Conservation (phyloP, 805 yeast genomes). For the Candida insectorum region DNA sequence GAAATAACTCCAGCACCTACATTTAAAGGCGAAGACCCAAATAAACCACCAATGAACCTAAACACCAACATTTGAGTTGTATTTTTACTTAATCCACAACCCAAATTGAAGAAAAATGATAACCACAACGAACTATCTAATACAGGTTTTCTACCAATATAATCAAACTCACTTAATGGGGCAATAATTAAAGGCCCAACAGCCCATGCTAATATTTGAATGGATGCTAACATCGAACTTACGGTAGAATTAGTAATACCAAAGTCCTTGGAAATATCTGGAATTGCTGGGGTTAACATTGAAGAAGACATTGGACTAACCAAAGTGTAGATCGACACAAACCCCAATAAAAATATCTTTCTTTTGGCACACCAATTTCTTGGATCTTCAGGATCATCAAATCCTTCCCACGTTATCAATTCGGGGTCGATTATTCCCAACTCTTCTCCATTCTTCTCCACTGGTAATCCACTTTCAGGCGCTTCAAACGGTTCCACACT, state of each 20-base stretch:
- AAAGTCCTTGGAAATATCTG: conserved; percentile 44
- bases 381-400: conserved; percentile 60
- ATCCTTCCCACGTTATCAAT: conserved; percentile 64
- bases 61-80: conserved; percentile 59
- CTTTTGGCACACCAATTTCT: conserved; percentile 50
- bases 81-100: conserved; percentile 58
- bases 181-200: conserved; percentile 63
- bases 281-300: conserved; percentile 58
- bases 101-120: conserved; percentile 49
- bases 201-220: conserved; percentile 71
- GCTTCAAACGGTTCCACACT: conserved; percentile 13
- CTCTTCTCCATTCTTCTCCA: conserved; percentile 49
- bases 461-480: conserved; percentile 27
- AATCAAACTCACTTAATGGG: conserved; percentile 60
- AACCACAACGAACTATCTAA: conserved; percentile 50
- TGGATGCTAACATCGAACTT: conserved; percentile 53
- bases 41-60: conserved; percentile 62
- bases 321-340: conserved; percentile 54
- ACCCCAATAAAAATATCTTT: conserved; percentile 42
- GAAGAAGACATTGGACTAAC: conserved; percentile 63
- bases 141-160: conserved; percentile 56
- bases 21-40: conserved; percentile 64
- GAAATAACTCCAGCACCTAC: conserved; percentile 70
- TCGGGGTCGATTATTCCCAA: conserved; percentile 58
- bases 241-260: conserved; percentile 40